Evolutionary conservation across 192 early-diverging fungal genomes (phyloP).

Genomic region (Coemansia sp.): DNA sequence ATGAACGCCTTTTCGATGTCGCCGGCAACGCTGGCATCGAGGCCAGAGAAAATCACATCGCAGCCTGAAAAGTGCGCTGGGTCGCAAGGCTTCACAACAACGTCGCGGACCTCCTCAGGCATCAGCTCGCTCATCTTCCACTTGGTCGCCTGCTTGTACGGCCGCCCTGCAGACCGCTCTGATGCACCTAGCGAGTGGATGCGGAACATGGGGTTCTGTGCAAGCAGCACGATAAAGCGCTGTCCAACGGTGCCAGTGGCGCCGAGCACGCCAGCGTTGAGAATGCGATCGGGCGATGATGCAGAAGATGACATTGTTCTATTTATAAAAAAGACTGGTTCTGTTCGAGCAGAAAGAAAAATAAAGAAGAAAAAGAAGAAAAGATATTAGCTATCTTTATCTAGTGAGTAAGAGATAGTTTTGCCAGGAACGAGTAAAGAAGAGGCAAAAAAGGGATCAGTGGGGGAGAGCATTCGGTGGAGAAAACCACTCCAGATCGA

Average conservation of each 20-base stretch:
- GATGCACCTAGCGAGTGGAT: constrained; percentile 91
- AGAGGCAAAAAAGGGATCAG: too few relatives aligned
- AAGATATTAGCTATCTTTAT: too few relatives aligned
- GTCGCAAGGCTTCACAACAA: constrained; percentile 72
- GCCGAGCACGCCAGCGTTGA: constrained; percentile 87
- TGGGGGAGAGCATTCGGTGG: too few relatives aligned
- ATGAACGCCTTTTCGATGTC: constrained; percentile 92
- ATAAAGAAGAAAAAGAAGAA: neutral
- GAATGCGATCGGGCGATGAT: constrained; percentile 40
- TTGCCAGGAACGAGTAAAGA: too few relatives aligned
- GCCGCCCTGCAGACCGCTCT: constrained; percentile 83
- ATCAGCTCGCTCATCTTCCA: constrained; percentile 89
- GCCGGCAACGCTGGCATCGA: constrained; percentile 92
- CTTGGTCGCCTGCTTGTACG: constrained; percentile 73
- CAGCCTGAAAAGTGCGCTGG: constrained; percentile 75
- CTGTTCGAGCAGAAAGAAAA: neutral
- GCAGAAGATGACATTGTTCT: neutral
- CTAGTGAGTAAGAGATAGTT: too few relatives aligned
- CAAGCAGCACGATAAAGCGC: constrained; percentile 90
- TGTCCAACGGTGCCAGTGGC: constrained; percentile 98
- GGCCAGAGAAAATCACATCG: constrained; percentile 92
- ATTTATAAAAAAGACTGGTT: neutral
- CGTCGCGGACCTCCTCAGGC: constrained; percentile 58
- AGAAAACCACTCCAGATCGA: too few relatives aligned
- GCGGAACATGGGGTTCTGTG: constrained; percentile 80